Evolutionary conservation across 768 basidiomycete genomes (phyloP).

Genomic region (Rhizopogon sp.): DNA sequence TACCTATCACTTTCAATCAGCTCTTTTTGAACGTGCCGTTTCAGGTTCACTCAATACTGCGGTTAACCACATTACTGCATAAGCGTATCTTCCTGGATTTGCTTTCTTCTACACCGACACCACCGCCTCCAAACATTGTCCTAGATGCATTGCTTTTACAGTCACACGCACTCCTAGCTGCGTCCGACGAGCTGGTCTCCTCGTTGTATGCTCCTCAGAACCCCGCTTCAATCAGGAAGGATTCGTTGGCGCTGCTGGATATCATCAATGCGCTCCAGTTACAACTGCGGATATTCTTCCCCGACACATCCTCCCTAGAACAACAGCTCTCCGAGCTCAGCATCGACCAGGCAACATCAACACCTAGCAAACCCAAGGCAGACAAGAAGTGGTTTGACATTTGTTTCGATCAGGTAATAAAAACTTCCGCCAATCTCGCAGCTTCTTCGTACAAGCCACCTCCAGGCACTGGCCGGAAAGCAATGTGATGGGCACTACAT

Average conservation of each 20-base stretch:
- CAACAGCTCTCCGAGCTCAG: conserved; percentile 18
- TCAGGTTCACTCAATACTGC: conserved; percentile 58
- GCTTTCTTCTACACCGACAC: conserved; percentile 28
- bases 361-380: conserved; percentile 25
- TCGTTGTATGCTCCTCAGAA: conserved; percentile 64
- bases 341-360: conserved; percentile 5
- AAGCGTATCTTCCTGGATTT: conserved; percentile 52
- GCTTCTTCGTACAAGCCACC: background rate
- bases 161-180: conserved; percentile 48
- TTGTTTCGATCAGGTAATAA: conserved; percentile 60
- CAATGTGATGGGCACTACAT: background rate
- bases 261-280: conserved; percentile 33
- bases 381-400: conserved; percentile 56
- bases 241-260: conserved; percentile 33
- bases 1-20: background rate
- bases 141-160: conserved; percentile 48
- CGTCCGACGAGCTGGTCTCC: conserved; percentile 65
- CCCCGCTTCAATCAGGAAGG: conserved; percentile 31
- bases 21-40: conserved; percentile 1
- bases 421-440: conserved; percentile 27
- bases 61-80: conserved; percentile 57
- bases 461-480: background rate
- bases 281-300: conserved; percentile 20
- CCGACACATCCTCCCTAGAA: conserved; percentile 17
- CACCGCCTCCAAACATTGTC: conserved; percentile 17